Evolutionary conservation across 176 grass and related monocot genomes (phyloP).

Genomic region (Pontederia crassipes): DNA sequence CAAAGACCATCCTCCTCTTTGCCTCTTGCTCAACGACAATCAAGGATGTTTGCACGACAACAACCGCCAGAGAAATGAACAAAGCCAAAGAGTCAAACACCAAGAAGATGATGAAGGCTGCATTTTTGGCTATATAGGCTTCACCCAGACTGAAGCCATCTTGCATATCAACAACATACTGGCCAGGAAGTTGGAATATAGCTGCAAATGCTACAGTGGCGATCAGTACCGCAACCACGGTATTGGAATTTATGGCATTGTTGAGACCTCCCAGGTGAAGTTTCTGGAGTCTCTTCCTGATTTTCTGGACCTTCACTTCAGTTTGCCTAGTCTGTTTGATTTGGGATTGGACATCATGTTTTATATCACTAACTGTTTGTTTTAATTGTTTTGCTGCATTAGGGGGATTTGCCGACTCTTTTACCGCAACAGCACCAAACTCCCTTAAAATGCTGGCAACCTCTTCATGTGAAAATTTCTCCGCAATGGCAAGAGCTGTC

Average conservation of each 20-base stretch:
- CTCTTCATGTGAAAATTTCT: not conserved
- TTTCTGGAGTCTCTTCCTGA: slow-evolving; percentile 3
- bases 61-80: slow-evolving; percentile 4
- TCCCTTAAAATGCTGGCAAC: not conserved
- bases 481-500: slow-evolving; percentile 2
- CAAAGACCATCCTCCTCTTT: slow-evolving; percentile 6
- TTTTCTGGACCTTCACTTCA: slow-evolving; percentile 5
- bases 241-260: slow-evolving; percentile 7
- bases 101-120: slow-evolving; percentile 12
- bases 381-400: slow-evolving; percentile 1
- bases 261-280: slow-evolving; percentile 6
- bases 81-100: slow-evolving; percentile 4
- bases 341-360: slow-evolving; percentile 5
- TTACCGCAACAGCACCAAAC: slow-evolving; percentile 1
- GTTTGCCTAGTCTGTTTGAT: not conserved
- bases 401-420: not conserved
- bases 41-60: slow-evolving; percentile 6
- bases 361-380: slow-evolving; percentile 10
- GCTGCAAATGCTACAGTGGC: slow-evolving; percentile 7
- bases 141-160: slow-evolving; percentile 1
- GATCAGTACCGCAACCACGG: not conserved
- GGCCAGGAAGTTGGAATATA: slow-evolving; percentile 1
- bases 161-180: not conserved
- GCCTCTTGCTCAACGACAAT: slow-evolving; percentile 5
- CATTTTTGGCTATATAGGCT: slow-evolving; percentile 2